Evolutionary conservation across 345 rosid species (phyloP).

Genomic region (Iberis pinnata): DNA sequence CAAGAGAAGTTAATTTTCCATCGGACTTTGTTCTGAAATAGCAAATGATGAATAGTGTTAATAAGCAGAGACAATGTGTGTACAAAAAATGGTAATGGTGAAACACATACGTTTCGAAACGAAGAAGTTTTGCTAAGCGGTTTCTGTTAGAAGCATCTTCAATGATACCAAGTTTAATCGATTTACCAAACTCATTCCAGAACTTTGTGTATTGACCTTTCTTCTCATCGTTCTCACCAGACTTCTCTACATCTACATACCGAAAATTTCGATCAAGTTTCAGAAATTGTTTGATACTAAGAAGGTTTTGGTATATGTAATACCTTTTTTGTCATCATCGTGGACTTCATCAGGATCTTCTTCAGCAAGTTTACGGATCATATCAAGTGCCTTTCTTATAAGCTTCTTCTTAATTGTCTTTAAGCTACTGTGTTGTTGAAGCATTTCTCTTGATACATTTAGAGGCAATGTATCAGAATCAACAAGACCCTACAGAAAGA

Average conservation of each 20-base stretch:
- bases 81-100: neutral
- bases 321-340: slow-evolving; percentile 78
- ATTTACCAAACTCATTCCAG: slow-evolving; percentile 99
- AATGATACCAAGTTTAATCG: slow-evolving; percentile 87
- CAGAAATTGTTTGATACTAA: slow-evolving; percentile 1
- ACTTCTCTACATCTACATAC: slow-evolving; percentile 57
- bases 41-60: neutral
- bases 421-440: slow-evolving; percentile 89
- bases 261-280: neutral
- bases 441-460: slow-evolving; percentile 97
- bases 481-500: slow-evolving; percentile 82
- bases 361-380: slow-evolving; percentile 81
- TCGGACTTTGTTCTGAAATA: slow-evolving; percentile 75
- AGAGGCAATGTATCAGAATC: slow-evolving; percentile 93
- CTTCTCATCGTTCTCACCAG: slow-evolving; percentile 60
- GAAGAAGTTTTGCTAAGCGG: slow-evolving; percentile 84
- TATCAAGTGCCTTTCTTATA: slow-evolving; percentile 90
- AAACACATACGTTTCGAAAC: slow-evolving; percentile 66
- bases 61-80: neutral
- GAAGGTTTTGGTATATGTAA: slow-evolving; percentile 2
- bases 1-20: slow-evolving; percentile 86
- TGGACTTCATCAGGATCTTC: slow-evolving; percentile 82
- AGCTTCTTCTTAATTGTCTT: slow-evolving; percentile 97
- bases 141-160: slow-evolving; percentile 96
- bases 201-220: slow-evolving; percentile 83